Percentiles rank a stretch among this genome's conserved stretches.
Conservation (phyloP, 2,329 filamentous ascomycete species). For the Aspergillus neotritici region DNA sequence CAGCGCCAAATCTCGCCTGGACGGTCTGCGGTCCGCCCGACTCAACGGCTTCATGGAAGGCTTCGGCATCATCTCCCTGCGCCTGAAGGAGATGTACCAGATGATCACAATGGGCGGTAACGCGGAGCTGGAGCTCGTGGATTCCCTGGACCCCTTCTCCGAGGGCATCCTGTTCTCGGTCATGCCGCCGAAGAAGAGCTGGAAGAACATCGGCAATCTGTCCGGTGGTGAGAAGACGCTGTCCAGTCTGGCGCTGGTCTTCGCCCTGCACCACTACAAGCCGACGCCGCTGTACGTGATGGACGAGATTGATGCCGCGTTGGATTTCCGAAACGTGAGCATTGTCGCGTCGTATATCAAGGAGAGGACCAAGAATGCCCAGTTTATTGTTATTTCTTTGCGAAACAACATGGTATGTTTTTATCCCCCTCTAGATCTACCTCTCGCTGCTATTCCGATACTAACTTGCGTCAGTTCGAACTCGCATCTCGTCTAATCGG, state of each 20-base stretch:
- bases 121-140: slow-evolving; percentile 92
- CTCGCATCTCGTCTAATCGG: slow-evolving; percentile 90
- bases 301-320: slow-evolving; percentile 97
- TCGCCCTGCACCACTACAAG: slow-evolving; percentile 96
- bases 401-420: slow-evolving; percentile 80
- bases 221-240: slow-evolving; percentile 97
- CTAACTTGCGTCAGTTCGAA: slow-evolving; percentile 60
- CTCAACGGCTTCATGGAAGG: slow-evolving; percentile 98
- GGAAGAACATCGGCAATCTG: slow-evolving; percentile 98
- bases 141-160: slow-evolving; percentile 91
- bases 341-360: slow-evolving; percentile 99
- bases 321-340: slow-evolving; percentile 95
- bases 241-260: slow-evolving; percentile 88
- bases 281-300: slow-evolving; percentile 97
- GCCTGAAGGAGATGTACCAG: slow-evolving; percentile 99
- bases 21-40: slow-evolving; percentile 82
- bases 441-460: neutral
- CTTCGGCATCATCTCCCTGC: slow-evolving; percentile 86
- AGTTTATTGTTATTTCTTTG: slow-evolving; percentile 97
- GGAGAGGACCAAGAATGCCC: slow-evolving; percentile 96
- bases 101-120: slow-evolving; percentile 99
- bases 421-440: neutral
- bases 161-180: slow-evolving; percentile 96
- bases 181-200: slow-evolving; percentile 99
- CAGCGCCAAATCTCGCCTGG: slow-evolving; percentile 81